A percentile compares a stretch with the other conserved stretches of the same genome.
Evolutionary conservation across 805 yeast species (phyloP).

Genomic region (Nakazawaea sp.): DNA sequence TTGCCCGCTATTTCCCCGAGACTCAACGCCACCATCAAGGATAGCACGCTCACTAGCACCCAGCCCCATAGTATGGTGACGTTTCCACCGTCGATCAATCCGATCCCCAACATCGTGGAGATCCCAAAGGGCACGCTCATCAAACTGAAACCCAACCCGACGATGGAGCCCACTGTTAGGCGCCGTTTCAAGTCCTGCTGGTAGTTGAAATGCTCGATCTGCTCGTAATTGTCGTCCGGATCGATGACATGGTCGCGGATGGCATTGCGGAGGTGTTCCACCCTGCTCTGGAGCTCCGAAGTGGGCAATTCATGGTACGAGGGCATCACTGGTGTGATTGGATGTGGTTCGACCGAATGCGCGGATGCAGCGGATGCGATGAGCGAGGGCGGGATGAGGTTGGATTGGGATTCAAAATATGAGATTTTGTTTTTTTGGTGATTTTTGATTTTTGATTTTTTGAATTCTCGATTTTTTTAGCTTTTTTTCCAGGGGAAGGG

Average conservation of each 20-base stretch:
- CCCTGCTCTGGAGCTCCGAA: slow-evolving; percentile 4
- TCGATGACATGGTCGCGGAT: slow-evolving; percentile 12
- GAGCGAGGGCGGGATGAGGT: not conserved
- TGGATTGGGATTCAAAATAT: not conserved
- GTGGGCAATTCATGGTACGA: slow-evolving; percentile 2
- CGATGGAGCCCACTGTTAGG: slow-evolving; percentile 60
- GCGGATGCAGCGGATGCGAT: not conserved
- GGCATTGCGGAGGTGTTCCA: slow-evolving; percentile 4
- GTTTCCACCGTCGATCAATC: slow-evolving; percentile 71
- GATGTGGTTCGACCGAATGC: not conserved
- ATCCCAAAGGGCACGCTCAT: slow-evolving; percentile 82
- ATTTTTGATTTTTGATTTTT: too few relatives aligned
- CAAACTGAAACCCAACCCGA: slow-evolving; percentile 72
- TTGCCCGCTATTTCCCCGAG: slow-evolving; percentile 73
- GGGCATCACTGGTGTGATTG: not conserved
- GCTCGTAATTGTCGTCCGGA: slow-evolving; percentile 43
- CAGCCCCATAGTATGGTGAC: slow-evolving; percentile 74
- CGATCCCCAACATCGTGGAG: slow-evolving; percentile 65
- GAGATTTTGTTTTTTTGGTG: too few relatives aligned
- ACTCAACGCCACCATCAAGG: slow-evolving; percentile 60
- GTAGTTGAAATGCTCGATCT: slow-evolving; percentile 66
- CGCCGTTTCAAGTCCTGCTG: slow-evolving; percentile 66
- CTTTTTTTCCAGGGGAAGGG: too few relatives aligned
- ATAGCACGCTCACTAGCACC: slow-evolving; percentile 56
- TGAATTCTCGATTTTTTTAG: too few relatives aligned